A percentile compares a stretch with the other conserved stretches of the same genome.
phyloP scores from a whole-genome alignment of 192 early-diverging fungal species.

The Phlyctochytrium bullatum region DNA sequence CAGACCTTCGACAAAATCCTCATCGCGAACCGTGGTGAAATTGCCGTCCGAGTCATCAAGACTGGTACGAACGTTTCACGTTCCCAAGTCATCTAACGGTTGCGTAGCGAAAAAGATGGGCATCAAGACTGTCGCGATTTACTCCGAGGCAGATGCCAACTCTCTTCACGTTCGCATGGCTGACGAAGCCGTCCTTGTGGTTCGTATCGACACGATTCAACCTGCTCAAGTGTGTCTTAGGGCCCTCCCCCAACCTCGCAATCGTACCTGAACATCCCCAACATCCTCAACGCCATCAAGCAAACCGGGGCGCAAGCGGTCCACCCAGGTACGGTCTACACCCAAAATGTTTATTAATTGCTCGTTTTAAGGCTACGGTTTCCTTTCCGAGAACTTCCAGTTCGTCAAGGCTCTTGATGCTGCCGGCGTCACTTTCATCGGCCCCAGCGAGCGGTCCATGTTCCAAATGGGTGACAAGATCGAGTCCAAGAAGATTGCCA shows the following conservation, averaged over 20 bases:
- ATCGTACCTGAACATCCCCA: constrained; percentile 78
- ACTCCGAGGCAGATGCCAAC: constrained; percentile 89
- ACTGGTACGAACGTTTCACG: constrained; percentile 39
- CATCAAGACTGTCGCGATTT: constrained; percentile 90
- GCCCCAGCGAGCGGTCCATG: constrained; percentile 92
- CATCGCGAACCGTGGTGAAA: constrained; percentile 95
- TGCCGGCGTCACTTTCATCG: constrained; percentile 83
- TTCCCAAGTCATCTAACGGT: not conserved
- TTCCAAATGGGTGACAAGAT: constrained; percentile 98
- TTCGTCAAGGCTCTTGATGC: constrained; percentile 80
- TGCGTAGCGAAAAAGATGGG: constrained; percentile 79
- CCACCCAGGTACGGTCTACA: constrained; percentile 62
- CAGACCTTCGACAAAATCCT: constrained; percentile 86
- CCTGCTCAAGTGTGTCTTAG: constrained; percentile 10
- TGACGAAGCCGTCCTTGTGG: constrained; percentile 80
- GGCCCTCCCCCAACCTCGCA: constrained; percentile 76
- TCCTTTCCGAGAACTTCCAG: constrained; percentile 83
- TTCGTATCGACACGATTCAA: not conserved
- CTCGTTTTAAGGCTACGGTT: constrained; percentile 66
- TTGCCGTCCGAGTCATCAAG: constrained; percentile 88
- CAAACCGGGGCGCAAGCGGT: constrained; percentile 84
- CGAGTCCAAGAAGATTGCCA: constrained; percentile 92
- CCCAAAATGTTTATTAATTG: not conserved
- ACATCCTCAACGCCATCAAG: constrained; percentile 74
- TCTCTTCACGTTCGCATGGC: constrained; percentile 83